A percentile compares a stretch with the other conserved stretches of the same genome.
These are phyloP conservation scores for Fusarium nygamai DNA, from an alignment of 2,329 filamentous ascomycete genomes.

Conservation along the genomic window DNA sequence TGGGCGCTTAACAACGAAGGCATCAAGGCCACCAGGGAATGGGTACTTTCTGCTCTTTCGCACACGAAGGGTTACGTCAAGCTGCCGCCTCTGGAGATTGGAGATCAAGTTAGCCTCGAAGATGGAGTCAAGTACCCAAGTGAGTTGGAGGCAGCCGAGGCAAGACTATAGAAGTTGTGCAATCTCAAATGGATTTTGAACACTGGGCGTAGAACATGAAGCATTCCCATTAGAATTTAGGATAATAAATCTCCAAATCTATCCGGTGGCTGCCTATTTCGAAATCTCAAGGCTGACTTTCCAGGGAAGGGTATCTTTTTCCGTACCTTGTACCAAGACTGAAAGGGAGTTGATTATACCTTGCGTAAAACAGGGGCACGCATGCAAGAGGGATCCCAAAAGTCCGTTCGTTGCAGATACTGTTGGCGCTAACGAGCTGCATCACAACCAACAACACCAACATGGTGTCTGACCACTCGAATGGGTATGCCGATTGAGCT, in stretches of 20 bases:
- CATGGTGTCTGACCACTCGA: not conserved
- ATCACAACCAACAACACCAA: slow-evolving; percentile 13
- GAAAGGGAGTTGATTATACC: not conserved
- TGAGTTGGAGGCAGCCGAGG: slow-evolving; percentile 36
- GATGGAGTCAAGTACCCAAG: slow-evolving; percentile 32
- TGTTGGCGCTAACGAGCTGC: slow-evolving; percentile 26
- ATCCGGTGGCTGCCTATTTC: not conserved
- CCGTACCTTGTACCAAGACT: not conserved
- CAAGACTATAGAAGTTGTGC: slow-evolving; percentile 18
- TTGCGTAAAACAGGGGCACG: not conserved
- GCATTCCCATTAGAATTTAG: not conserved
- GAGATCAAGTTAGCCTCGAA: not conserved
- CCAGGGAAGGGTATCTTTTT: not conserved
- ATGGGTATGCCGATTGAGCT: not conserved
- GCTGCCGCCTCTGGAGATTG: slow-evolving; percentile 34
- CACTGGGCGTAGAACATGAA: not conserved
- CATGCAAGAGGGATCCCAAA: not conserved
- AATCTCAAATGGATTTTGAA: not conserved
- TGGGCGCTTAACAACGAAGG: slow-evolving; percentile 75
- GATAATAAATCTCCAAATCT: not conserved
- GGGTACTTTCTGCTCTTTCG: slow-evolving; percentile 43
- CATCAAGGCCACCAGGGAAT: slow-evolving; percentile 48
- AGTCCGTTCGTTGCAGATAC: slow-evolving; percentile 8
- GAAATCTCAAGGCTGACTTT: not conserved
- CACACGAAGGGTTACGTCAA: slow-evolving; percentile 43